phyloP scores from a whole-genome alignment of 2,329 filamentous ascomycete species.

The Penicillium brasilianum region DNA sequence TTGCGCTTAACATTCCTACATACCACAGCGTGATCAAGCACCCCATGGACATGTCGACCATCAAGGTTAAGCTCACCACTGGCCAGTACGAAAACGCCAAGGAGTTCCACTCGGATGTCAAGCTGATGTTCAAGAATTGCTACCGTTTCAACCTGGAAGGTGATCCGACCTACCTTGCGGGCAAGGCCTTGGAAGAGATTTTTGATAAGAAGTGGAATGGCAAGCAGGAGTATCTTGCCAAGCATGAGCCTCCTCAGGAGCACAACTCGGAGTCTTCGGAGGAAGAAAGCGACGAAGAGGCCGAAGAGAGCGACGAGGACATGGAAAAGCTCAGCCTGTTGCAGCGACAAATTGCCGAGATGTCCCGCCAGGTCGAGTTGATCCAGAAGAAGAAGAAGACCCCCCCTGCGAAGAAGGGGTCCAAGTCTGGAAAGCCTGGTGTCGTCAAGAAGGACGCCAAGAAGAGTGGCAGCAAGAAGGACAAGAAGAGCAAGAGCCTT shows the following conservation, averaged over 20 bases:
- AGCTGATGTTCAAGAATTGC: constrained; percentile 86
- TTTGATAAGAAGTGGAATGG: constrained; percentile 77
- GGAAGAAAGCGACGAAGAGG: constrained; percentile 75
- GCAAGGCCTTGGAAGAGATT: constrained; percentile 72
- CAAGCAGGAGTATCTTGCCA: constrained; percentile 80
- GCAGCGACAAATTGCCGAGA: constrained; percentile 73
- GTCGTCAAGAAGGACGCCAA: constrained; percentile 52
- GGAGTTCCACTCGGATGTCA: constrained; percentile 83
- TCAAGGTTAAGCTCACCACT: constrained; percentile 73
- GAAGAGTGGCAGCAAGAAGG: constrained; percentile 60
- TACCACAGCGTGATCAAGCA: constrained; percentile 96
- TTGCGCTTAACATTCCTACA: constrained; percentile 88
- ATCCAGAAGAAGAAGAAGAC: constrained; percentile 66
- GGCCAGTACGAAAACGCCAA: constrained; percentile 81
- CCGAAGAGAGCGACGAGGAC: constrained; percentile 68
- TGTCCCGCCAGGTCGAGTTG: constrained; percentile 68
- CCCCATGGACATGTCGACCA: constrained; percentile 92
- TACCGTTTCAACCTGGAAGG: constrained; percentile 86
- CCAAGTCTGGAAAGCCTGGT: constrained; percentile 38
- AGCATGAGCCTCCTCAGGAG: constrained; percentile 70
- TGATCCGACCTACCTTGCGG: constrained; percentile 74
- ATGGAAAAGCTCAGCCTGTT: constrained; percentile 68
- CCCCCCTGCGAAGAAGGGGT: constrained; percentile 57
- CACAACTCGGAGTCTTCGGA: constrained; percentile 67
- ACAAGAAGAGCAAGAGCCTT: constrained; percentile 50